Evolutionary conservation across 2,329 filamentous ascomycete genomes (phyloP).

Genomic region (Chaetomiaceae sp.): DNA sequence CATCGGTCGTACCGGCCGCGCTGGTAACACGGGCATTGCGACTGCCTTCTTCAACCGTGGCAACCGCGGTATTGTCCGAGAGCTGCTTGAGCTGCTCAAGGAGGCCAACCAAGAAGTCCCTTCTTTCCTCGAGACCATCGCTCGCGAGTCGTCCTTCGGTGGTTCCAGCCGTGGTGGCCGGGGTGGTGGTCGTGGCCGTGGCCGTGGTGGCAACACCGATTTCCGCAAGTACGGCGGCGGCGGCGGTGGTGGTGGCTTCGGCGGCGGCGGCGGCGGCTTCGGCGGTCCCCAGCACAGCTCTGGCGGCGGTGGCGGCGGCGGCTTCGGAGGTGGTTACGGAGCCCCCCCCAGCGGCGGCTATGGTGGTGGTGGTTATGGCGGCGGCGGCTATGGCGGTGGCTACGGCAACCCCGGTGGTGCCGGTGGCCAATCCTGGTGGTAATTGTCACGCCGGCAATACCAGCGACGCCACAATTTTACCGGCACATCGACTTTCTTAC

Average conservation of each 20-base stretch:
- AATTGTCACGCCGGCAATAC: conserved; percentile 32
- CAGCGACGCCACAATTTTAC: not conserved
- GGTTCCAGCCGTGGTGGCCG: conserved; percentile 60
- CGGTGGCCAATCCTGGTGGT: conserved; percentile 66
- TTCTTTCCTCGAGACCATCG: conserved; percentile 91
- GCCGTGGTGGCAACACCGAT: conserved; percentile 72
- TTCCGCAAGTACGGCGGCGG: conserved; percentile 75
- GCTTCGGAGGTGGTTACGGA: conserved; percentile 39
- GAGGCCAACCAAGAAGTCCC: conserved; percentile 98
- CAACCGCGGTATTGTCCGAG: conserved; percentile 95
- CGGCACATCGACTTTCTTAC: conserved; percentile 11
- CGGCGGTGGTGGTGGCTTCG: conserved; percentile 45
- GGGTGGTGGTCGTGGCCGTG: conserved; percentile 69
- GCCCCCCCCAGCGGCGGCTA: conserved; percentile 25
- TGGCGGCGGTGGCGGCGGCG: conserved; percentile 44
- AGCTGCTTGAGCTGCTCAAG: conserved; percentile 95
- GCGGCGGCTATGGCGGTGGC: conserved; percentile 46
- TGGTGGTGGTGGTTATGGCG: conserved; percentile 30
- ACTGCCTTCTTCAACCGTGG: conserved; percentile 99
- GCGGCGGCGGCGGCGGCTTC: conserved; percentile 44
- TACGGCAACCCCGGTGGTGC: conserved; percentile 67
- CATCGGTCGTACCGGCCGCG: conserved; percentile 99
- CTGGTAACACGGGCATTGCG: conserved; percentile 95
- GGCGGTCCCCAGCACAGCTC: conserved; percentile 38
- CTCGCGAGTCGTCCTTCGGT: conserved; percentile 84